Evolutionary conservation across 73 alveolate species (phyloP).

Genomic region (Paramecium sexaurelia): DNA sequence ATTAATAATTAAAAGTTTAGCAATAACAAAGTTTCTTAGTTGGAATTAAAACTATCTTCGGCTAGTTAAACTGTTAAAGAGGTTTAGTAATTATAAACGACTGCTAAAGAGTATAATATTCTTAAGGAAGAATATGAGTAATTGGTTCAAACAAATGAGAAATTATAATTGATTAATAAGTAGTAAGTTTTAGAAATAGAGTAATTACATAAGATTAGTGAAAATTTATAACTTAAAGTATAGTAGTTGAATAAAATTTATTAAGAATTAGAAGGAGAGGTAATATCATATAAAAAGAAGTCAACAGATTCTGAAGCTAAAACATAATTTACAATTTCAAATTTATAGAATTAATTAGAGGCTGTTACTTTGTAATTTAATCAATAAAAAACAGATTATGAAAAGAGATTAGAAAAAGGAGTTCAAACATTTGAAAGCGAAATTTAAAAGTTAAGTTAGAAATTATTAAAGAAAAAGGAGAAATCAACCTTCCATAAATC

Average conservation of each 20-base stretch:
- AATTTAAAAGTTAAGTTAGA: not conserved
- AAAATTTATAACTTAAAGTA: not conserved
- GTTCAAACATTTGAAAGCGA: not conserved
- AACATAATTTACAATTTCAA: not conserved
- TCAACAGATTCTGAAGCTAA: not conserved
- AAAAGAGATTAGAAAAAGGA: constrained; percentile 13
- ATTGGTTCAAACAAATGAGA: not conserved
- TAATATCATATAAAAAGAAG: not conserved
- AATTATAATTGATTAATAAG: constrained; percentile 17
- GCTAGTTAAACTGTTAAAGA: constrained; percentile 31
- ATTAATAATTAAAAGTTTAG: not conserved
- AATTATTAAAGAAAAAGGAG: not conserved
- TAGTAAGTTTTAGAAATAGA: not conserved
- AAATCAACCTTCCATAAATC: not conserved
- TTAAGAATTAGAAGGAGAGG: constrained; percentile 48
- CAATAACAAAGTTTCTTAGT: not conserved
- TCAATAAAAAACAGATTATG: not conserved
- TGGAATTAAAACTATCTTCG: not conserved
- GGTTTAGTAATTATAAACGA: not conserved
- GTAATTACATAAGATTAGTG: not conserved
- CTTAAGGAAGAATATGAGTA: constrained; percentile 47
- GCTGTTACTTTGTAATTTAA: not conserved
- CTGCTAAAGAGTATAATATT: constrained; percentile 36
- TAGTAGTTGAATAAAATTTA: constrained; percentile 3
- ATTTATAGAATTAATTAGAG: not conserved